Evolutionary conservation across 2,329 filamentous ascomycete genomes (phyloP).

Genomic region (Amesomyces nigricolor): DNA sequence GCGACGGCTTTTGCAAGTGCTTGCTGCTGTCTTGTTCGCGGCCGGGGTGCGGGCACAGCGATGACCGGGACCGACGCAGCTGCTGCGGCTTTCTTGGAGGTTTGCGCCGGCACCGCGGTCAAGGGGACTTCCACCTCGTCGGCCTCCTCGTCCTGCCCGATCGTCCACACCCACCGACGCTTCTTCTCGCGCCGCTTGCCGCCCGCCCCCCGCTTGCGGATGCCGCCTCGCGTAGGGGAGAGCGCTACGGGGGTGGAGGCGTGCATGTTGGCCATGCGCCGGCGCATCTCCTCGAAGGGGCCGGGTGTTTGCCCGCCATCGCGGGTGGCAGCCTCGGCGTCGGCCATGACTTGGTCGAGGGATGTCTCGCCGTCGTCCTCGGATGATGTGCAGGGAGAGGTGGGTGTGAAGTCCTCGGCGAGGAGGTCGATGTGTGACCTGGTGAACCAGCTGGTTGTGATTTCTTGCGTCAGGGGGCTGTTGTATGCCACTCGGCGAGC

Average conservation of each 20-base stretch:
- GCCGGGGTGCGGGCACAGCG: slow-evolving; percentile 21
- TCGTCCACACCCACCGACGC: slow-evolving; percentile 61
- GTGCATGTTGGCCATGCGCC: slow-evolving; percentile 47
- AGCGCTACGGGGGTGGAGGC: slow-evolving; percentile 35
- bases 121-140: slow-evolving; percentile 32
- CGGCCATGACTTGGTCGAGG: slow-evolving; percentile 47
- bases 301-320: slow-evolving; percentile 59
- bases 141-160: slow-evolving; percentile 47
- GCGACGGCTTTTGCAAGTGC: slow-evolving; percentile 10
- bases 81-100: neutral
- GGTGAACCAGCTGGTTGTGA: slow-evolving; percentile 56
- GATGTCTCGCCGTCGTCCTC: slow-evolving; percentile 36
- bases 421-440: slow-evolving; percentile 60
- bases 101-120: neutral
- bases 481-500: slow-evolving; percentile 56
- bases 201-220: slow-evolving; percentile 45
- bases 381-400: slow-evolving; percentile 36
- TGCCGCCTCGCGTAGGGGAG: slow-evolving; percentile 36
- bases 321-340: slow-evolving; percentile 49
- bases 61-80: slow-evolving; percentile 23
- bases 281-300: slow-evolving; percentile 58
- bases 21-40: slow-evolving; percentile 19
- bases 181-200: slow-evolving; percentile 56
- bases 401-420: slow-evolving; percentile 50
- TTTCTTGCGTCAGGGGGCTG: slow-evolving; percentile 57